phyloP scores from a whole-genome alignment of 306 rosid species.

The Dalbergia cochinchinensis region DNA sequence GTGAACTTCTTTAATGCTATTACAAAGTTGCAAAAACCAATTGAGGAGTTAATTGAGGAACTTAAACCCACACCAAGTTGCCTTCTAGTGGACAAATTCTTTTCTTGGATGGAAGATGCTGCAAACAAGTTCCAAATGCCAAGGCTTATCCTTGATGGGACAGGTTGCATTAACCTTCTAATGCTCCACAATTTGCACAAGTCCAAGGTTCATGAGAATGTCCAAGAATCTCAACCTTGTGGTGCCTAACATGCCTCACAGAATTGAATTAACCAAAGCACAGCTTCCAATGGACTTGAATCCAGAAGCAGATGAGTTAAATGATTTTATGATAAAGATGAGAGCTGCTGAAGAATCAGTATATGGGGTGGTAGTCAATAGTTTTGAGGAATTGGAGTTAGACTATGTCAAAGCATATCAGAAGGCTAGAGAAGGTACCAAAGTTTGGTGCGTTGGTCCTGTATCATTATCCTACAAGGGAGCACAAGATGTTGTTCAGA shows the following conservation, averaged over 20 bases:
- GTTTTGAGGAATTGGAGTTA: slow-evolving; percentile 60
- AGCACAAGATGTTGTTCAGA: slow-evolving; percentile 39
- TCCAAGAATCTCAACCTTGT: slow-evolving; percentile 38
- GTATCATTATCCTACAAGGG: slow-evolving; percentile 57
- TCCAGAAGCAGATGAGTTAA: not conserved
- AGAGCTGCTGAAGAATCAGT: slow-evolving; percentile 43
- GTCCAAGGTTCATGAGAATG: slow-evolving; percentile 1
- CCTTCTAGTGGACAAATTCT: not conserved
- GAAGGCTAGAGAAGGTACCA: slow-evolving; percentile 15
- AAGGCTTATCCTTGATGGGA: not conserved
- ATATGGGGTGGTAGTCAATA: slow-evolving; percentile 55
- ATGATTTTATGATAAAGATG: not conserved
- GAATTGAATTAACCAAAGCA: slow-evolving; percentile 48
- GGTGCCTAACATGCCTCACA: slow-evolving; percentile 52
- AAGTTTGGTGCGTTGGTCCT: slow-evolving; percentile 63
- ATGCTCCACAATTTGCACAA: not conserved
- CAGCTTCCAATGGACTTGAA: slow-evolving; percentile 37
- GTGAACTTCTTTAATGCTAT: not conserved
- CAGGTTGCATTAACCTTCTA: not conserved
- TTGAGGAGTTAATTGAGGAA: not conserved
- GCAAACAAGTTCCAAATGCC: not conserved
- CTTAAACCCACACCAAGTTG: not conserved
- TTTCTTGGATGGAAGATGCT: not conserved
- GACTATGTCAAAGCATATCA: slow-evolving; percentile 46
- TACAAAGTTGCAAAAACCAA: not conserved